Evolutionary conservation across 1,284 basidiomycete genomes (phyloP).

Genomic region (Ganoderma lucidum): DNA sequence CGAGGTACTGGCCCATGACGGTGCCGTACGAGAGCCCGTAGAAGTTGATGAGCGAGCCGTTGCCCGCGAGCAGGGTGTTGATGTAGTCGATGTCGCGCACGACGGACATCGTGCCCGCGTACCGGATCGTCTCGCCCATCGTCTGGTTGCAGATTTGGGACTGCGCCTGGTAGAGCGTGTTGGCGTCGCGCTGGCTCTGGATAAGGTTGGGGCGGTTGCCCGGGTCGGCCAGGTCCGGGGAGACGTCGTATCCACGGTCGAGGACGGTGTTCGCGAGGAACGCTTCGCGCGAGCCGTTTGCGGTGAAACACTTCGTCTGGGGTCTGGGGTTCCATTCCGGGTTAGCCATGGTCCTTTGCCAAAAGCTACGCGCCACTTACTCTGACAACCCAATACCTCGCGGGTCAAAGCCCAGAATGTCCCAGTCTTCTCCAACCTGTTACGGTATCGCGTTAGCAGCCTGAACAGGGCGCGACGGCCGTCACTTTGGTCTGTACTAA

Average conservation of each 20-base stretch:
- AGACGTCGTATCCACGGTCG: slow-evolving; percentile 46
- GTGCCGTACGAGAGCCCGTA: slow-evolving; percentile 40
- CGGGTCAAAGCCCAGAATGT: slow-evolving; percentile 53
- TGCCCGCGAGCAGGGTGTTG: slow-evolving; percentile 47
- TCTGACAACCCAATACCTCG: slow-evolving; percentile 48
- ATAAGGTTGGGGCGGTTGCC: slow-evolving; percentile 42
- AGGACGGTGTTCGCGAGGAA: slow-evolving; percentile 49
- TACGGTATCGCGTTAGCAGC: not conserved
- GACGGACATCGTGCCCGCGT: slow-evolving; percentile 54
- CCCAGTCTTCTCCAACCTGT: slow-evolving; percentile 45
- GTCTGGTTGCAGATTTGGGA: slow-evolving; percentile 46
- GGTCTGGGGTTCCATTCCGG: slow-evolving; percentile 38
- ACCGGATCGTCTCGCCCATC: slow-evolving; percentile 50
- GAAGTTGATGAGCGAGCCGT: slow-evolving; percentile 47
- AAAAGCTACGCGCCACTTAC: slow-evolving; percentile 29
- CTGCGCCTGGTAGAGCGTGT: slow-evolving; percentile 46
- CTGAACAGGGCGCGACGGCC: not conserved
- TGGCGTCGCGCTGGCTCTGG: slow-evolving; percentile 44
- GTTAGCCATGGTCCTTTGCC: not conserved
- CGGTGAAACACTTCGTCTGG: slow-evolving; percentile 45
- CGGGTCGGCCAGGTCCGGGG: slow-evolving; percentile 40
- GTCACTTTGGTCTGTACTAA: not conserved
- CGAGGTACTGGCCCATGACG: slow-evolving; percentile 38
- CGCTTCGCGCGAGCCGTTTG: slow-evolving; percentile 33
- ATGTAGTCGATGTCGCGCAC: slow-evolving; percentile 54